A percentile compares a stretch with the other conserved stretches of the same genome.
These are phyloP conservation scores for Arxiozyma heterogenica DNA, from an alignment of 1,139 yeast genomes.

Conservation along the genomic window DNA sequence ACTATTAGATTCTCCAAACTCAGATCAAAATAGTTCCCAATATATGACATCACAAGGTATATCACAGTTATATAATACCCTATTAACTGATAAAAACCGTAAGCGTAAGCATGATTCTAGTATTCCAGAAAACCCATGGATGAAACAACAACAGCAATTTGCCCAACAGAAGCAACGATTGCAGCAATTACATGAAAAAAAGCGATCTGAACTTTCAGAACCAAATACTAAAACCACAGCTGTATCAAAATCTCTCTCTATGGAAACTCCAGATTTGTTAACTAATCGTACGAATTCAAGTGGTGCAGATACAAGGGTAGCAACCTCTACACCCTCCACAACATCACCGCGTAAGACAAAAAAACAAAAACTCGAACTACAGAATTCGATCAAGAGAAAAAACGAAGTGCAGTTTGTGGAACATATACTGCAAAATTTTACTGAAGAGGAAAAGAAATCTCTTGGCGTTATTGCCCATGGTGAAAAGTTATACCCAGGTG, in stretches of 20 bases:
- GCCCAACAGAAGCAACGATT: slow-evolving; percentile 30
- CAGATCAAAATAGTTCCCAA: slow-evolving; percentile 67
- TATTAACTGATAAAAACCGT: slow-evolving; percentile 70
- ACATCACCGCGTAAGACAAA: slow-evolving; percentile 25
- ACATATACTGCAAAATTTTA: slow-evolving; percentile 43
- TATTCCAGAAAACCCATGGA: slow-evolving; percentile 42
- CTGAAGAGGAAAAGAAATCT: slow-evolving; percentile 73
- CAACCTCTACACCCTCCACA: neutral
- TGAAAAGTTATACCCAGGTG: slow-evolving; percentile 58
- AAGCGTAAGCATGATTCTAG: slow-evolving; percentile 39
- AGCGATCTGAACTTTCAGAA: slow-evolving; percentile 13
- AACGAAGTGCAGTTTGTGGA: slow-evolving; percentile 30
- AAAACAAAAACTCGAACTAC: slow-evolving; percentile 29
- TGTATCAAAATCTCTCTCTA: neutral
- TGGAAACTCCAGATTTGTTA: slow-evolving; percentile 2
- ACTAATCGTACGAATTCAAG: neutral
- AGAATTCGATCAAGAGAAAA: slow-evolving; percentile 26
- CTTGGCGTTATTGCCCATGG: slow-evolving; percentile 78
- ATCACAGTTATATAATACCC: slow-evolving; percentile 71
- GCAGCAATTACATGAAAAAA: slow-evolving; percentile 41
- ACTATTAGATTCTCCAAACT: slow-evolving; percentile 69
- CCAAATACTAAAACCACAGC: neutral
- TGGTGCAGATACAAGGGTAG: neutral
- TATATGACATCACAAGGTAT: slow-evolving; percentile 83
- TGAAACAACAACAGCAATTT: slow-evolving; percentile 35